Percentiles rank a stretch among this genome's conserved stretches.
Evolutionary conservation across 2,329 filamentous ascomycete species (phyloP).

Genomic region (Penicillium sp.): DNA sequence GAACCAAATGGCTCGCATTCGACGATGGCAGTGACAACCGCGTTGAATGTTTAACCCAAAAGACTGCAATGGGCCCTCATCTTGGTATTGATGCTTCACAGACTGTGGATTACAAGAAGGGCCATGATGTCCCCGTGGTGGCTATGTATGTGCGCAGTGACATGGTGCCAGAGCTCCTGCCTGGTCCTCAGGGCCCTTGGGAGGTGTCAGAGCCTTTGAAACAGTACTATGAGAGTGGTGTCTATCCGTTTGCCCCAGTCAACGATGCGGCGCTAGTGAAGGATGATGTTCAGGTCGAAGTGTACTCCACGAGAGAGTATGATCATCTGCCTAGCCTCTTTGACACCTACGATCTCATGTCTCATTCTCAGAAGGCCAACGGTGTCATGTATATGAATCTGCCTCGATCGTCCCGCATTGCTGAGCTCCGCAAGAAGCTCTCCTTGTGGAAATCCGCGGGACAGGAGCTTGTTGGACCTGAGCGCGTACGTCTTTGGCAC

Average conservation of each 20-base stretch:
- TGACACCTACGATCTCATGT: constrained; percentile 46
- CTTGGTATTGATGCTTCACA: constrained; percentile 47
- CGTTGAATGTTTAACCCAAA: constrained; percentile 57
- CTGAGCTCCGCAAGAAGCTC: constrained; percentile 39
- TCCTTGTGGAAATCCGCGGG: constrained; percentile 31
- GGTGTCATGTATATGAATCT: constrained; percentile 37
- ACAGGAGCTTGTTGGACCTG: constrained; percentile 23
- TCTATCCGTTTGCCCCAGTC: constrained; percentile 14
- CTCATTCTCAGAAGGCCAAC: constrained; percentile 34
- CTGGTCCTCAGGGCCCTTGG: constrained; percentile 49
- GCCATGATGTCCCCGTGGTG: constrained; percentile 53
- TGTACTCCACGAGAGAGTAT: constrained; percentile 38
- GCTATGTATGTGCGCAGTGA: constrained; percentile 57
- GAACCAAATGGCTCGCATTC: constrained; percentile 59
- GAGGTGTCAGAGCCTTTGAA: constrained; percentile 42
- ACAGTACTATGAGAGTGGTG: constrained; percentile 39
- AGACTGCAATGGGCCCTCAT: constrained; percentile 53
- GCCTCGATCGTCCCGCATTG: constrained; percentile 33
- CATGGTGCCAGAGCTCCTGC: constrained; percentile 41
- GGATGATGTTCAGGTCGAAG: constrained; percentile 37
- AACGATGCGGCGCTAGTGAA: constrained; percentile 8
- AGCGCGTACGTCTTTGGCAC: constrained; percentile 42
- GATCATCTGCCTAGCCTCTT: constrained; percentile 39
- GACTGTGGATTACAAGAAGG: constrained; percentile 41
- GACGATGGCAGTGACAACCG: constrained; percentile 55